A percentile compares a stretch with the other conserved stretches of the same genome.
phyloP scores from a whole-genome alignment of 257 asterid genomes.

The Gentiana straminea region DNA sequence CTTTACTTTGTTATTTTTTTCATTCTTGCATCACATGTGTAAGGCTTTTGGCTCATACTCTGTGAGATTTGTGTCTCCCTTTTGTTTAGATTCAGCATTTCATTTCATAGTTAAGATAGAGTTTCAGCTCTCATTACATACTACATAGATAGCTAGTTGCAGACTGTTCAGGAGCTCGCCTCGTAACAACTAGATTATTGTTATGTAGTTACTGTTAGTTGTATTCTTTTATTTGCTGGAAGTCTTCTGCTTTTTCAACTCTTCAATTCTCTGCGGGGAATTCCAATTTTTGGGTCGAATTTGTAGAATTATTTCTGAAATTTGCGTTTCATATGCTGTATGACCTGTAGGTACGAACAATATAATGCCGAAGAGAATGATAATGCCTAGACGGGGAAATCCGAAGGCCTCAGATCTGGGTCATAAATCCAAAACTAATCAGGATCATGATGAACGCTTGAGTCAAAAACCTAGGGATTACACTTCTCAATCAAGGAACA shows the following conservation, averaged over 20 bases:
- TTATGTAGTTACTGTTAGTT: neutral
- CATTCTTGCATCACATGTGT: too few relatives aligned
- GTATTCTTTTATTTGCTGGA: neutral
- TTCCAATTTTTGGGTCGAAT: neutral
- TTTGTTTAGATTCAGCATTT: neutral
- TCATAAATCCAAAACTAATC: conserved; percentile 20
- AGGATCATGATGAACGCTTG: conserved; percentile 27
- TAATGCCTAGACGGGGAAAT: conserved; percentile 41
- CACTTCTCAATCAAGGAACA: conserved; percentile 23
- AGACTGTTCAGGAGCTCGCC: too few relatives aligned
- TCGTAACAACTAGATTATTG: too few relatives aligned
- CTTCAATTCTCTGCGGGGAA: neutral
- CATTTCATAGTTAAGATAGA: neutral
- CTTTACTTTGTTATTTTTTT: too few relatives aligned
- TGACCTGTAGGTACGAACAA: conserved; percentile 38
- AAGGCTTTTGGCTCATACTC: too few relatives aligned
- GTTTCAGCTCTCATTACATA: neutral
- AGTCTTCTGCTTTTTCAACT: neutral
- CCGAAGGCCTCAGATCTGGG: conserved; percentile 37
- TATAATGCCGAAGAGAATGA: conserved; percentile 50
- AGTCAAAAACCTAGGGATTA: conserved; percentile 23
- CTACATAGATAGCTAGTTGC: too few relatives aligned
- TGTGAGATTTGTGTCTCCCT: too few relatives aligned
- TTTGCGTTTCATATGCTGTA: conserved; percentile 5
- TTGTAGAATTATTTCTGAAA: conserved; percentile 5